A percentile compares a stretch with the other conserved stretches of the same genome.
phyloP scores from a whole-genome alignment of 345 rosid genomes.

The Gynandropsis gynandra region DNA sequence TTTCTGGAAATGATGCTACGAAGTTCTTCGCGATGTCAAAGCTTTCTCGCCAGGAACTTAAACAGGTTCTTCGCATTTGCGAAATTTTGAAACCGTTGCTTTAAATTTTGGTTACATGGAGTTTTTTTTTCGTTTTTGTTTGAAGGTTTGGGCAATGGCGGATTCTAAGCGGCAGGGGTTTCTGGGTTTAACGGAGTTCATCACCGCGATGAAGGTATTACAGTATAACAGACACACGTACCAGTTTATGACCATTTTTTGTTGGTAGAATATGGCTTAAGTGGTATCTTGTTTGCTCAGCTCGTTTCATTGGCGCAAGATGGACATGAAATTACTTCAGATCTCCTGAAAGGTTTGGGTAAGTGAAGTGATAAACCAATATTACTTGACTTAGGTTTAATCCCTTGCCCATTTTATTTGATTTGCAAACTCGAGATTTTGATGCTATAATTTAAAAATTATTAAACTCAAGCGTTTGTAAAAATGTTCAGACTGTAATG shows the following conservation, averaged over 20 bases:
- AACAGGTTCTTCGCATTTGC: conserved; percentile 66
- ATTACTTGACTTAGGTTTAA: too few relatives aligned
- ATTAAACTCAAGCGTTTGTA: not conserved
- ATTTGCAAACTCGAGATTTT: not conserved
- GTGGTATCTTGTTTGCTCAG: conserved; percentile 28
- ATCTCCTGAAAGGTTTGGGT: conserved; percentile 47
- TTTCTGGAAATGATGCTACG: conserved; percentile 73
- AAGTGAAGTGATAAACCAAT: conserved; percentile 14
- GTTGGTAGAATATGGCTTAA: not conserved
- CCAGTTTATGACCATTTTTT: not conserved
- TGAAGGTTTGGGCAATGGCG: conserved; percentile 81
- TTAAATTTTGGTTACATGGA: conserved; percentile 9
- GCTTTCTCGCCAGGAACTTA: conserved; percentile 84
- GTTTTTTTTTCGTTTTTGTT: not conserved
- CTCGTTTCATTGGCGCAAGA: conserved; percentile 76
- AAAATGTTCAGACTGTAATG: not conserved
- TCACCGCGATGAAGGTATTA: conserved; percentile 75
- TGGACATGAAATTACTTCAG: conserved; percentile 56
- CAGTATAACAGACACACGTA: not conserved
- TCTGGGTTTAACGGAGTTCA: conserved; percentile 64
- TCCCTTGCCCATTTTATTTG: not conserved
- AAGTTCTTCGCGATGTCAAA: conserved; percentile 76
- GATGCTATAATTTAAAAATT: not conserved
- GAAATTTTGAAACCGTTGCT: not conserved
- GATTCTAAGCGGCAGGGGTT: conserved; percentile 85